Evolutionary conservation across 2,329 filamentous ascomycete species (phyloP).

Genomic region (Cladorrhinum sp.): DNA sequence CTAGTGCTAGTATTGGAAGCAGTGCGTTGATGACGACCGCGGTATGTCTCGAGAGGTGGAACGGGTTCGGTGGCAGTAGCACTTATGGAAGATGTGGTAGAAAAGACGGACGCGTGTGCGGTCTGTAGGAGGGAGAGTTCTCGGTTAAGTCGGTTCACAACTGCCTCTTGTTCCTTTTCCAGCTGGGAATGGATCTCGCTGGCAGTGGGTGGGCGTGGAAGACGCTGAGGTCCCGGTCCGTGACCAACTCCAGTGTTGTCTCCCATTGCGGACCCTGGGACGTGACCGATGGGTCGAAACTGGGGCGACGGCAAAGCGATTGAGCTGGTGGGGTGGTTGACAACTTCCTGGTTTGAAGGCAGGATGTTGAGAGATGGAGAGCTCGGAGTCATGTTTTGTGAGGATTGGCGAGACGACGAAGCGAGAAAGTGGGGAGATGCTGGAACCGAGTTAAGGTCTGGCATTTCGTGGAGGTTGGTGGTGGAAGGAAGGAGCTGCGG

Average conservation of each 20-base stretch:
- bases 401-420: slow-evolving; percentile 40
- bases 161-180: slow-evolving; percentile 92
- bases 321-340: slow-evolving; percentile 41
- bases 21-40: slow-evolving; percentile 57
- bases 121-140: slow-evolving; percentile 81
- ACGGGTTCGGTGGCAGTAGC: slow-evolving; percentile 48
- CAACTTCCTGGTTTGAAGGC: slow-evolving; percentile 52
- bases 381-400: slow-evolving; percentile 38
- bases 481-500: too few species aligned
- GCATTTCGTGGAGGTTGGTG: slow-evolving; percentile 38
- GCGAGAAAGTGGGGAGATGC: slow-evolving; percentile 46
- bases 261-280: slow-evolving; percentile 23
- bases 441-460: slow-evolving; percentile 56
- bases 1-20: slow-evolving; percentile 54
- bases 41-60: slow-evolving; percentile 41
- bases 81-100: slow-evolving; percentile 61
- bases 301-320: slow-evolving; percentile 34
- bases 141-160: slow-evolving; percentile 88
- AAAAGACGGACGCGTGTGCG: slow-evolving; percentile 62
- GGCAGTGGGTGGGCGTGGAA: slow-evolving; percentile 82
- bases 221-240: slow-evolving; percentile 72
- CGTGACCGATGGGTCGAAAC: slow-evolving; percentile 29
- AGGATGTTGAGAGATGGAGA: slow-evolving; percentile 54
- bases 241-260: slow-evolving; percentile 47
- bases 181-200: slow-evolving; percentile 85